Percentiles rank a stretch among this genome's conserved stretches.
Conservation (phyloP, 345 rosid species). For the Rhodomyrtus tomentosa region DNA sequence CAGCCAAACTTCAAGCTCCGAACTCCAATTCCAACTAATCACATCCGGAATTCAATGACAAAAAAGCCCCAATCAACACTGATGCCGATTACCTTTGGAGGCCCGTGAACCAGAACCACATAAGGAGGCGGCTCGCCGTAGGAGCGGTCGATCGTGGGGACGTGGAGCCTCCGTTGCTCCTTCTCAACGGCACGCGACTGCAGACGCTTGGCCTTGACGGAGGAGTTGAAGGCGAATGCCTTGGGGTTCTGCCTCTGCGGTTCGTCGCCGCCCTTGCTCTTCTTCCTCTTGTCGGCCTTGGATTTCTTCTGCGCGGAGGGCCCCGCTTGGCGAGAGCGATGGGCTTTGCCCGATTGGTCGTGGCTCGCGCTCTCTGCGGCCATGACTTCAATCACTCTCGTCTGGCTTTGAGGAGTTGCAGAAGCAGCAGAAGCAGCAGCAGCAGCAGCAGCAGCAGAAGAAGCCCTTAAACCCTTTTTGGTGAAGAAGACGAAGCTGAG, state of each 20-base stretch:
- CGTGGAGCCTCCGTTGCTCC: conserved; percentile 75
- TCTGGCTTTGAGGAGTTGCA: background rate
- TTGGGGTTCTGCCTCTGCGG: conserved; percentile 51
- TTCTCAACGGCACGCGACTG: conserved; percentile 67
- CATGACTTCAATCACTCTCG: conserved; percentile 14
- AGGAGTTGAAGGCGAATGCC: conserved; percentile 64
- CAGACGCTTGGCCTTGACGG: conserved; percentile 50
- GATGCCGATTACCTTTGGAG: conserved; percentile 46
- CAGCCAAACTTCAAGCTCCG: background rate
- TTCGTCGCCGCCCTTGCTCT: conserved; percentile 3
- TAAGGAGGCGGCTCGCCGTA: conserved; percentile 75
- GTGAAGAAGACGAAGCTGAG: background rate
- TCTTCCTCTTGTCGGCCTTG: conserved; percentile 35
- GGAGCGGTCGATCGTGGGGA: conserved; percentile 68
- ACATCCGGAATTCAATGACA: background rate
- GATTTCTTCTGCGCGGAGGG: conserved; percentile 46
- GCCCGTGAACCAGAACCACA: conserved; percentile 90
- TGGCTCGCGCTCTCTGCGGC: conserved; percentile 19
- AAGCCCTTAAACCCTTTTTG: background rate
- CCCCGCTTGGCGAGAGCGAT: conserved; percentile 63
- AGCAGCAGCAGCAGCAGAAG: background rate
- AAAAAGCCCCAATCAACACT: background rate
- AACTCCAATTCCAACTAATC: background rate
- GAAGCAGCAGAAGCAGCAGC: background rate
- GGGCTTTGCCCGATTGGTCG: conserved; percentile 56